Evolutionary conservation across 2,329 filamentous ascomycete genomes (phyloP).

Genomic region (Whalleya microplaca): DNA sequence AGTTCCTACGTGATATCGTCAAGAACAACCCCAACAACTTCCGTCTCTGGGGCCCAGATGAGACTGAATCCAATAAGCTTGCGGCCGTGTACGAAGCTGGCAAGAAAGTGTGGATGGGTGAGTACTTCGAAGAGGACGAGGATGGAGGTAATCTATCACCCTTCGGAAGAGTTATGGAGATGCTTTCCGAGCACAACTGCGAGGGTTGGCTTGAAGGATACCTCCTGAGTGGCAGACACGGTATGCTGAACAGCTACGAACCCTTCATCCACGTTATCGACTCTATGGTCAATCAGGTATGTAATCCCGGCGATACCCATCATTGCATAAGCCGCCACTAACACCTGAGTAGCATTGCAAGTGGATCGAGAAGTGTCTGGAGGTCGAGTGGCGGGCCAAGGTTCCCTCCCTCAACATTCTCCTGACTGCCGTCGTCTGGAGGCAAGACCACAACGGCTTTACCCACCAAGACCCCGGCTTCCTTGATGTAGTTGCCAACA

Average conservation of each 20-base stretch:
- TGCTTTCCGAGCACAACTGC: slow-evolving; percentile 79
- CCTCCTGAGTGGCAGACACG: slow-evolving; percentile 73
- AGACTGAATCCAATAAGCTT: slow-evolving; percentile 83
- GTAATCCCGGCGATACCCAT: neutral
- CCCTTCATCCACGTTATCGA: slow-evolving; percentile 84
- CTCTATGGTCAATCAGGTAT: slow-evolving; percentile 78
- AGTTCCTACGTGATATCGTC: slow-evolving; percentile 70
- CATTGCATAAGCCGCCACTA: slow-evolving; percentile 9
- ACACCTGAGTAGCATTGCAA: slow-evolving; percentile 67
- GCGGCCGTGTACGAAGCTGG: slow-evolving; percentile 70
- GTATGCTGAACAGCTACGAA: slow-evolving; percentile 80
- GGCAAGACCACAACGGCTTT: slow-evolving; percentile 84
- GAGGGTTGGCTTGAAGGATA: slow-evolving; percentile 85
- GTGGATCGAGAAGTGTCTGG: slow-evolving; percentile 81
- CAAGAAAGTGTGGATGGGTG: slow-evolving; percentile 81
- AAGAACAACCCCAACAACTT: slow-evolving; percentile 68
- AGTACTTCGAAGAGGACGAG: slow-evolving; percentile 75
- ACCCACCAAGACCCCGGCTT: slow-evolving; percentile 82
- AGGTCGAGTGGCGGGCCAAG: slow-evolving; percentile 76
- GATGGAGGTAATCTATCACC: slow-evolving; percentile 74
- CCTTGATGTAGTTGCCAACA: slow-evolving; percentile 78
- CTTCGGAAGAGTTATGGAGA: slow-evolving; percentile 78
- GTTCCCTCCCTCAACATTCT: slow-evolving; percentile 79
- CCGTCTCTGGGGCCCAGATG: slow-evolving; percentile 77
- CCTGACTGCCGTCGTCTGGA: slow-evolving; percentile 77